Evolutionary conservation across 495 filamentous ascomycete genomes (phyloP).

Genomic region (Penicillium verhagenii): DNA sequence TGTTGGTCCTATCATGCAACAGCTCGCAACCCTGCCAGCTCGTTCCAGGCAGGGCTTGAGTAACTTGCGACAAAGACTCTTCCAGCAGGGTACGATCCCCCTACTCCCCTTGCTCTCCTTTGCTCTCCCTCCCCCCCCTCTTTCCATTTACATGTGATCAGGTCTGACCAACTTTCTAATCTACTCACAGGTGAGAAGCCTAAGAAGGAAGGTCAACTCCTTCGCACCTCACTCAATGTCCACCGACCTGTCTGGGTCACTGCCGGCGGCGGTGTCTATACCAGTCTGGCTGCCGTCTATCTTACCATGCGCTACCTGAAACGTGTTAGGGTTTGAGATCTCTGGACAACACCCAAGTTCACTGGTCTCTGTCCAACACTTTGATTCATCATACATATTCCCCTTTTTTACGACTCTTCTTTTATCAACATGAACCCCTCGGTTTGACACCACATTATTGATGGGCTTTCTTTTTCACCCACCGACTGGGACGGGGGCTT

Average conservation of each 20-base stretch:
- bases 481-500: constrained; percentile 4
- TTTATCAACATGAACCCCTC: neutral
- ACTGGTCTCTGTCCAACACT: neutral
- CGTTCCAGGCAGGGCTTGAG: constrained; percentile 31
- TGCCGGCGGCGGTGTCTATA: constrained; percentile 40
- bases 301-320: constrained; percentile 41
- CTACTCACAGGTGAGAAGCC: constrained; percentile 27
- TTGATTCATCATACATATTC: constrained; percentile 8
- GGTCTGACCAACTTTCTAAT: no score
- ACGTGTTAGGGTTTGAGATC: constrained; percentile 19
- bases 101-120: neutral
- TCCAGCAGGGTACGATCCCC: constrained; percentile 30
- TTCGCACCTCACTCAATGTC: constrained; percentile 37
- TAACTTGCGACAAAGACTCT: constrained; percentile 28
- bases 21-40: constrained; percentile 24
- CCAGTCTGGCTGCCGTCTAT: constrained; percentile 37
- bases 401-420: neutral
- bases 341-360: neutral
- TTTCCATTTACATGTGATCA: no score
- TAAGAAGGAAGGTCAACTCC: constrained; percentile 29
- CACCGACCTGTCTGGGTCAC: constrained; percentile 46
- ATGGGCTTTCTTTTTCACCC: constrained; percentile 8
- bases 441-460: constrained; percentile 8
- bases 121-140: no score
- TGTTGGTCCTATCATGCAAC: constrained; percentile 23